A percentile compares a stretch with the other conserved stretches of the same genome.
phyloP scores from a whole-genome alignment of 2,329 filamentous ascomycete genomes.

The Aspergillus bombycis region DNA sequence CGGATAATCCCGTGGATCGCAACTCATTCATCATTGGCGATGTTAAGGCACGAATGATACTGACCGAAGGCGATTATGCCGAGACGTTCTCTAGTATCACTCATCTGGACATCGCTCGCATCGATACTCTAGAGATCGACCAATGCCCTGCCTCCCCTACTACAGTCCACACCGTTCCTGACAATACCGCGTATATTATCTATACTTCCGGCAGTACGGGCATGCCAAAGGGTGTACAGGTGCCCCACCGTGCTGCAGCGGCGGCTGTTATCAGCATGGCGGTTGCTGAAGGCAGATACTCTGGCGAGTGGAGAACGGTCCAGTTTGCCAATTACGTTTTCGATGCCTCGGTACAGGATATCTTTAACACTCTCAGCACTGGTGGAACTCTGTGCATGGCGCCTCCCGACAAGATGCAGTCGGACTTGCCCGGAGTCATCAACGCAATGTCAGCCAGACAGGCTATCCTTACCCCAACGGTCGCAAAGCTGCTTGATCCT shows the following conservation, averaged over 20 bases:
- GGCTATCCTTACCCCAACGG: constrained; percentile 5
- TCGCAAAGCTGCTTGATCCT: constrained; percentile 6
- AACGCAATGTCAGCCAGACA: background rate
- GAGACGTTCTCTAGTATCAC: background rate
- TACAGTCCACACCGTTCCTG: no score
- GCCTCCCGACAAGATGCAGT: no score
- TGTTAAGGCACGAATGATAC: background rate
- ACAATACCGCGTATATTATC: background rate
- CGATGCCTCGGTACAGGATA: no score
- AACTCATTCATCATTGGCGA: constrained; percentile 1
- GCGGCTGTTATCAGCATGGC: no score
- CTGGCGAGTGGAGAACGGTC: no score
- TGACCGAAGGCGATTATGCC: background rate
- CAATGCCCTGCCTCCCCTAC: background rate
- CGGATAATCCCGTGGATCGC: background rate
- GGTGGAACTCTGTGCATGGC: no score
- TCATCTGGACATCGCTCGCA: background rate
- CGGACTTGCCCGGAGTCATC: background rate
- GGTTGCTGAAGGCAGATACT: no score
- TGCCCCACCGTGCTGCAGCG: no score
- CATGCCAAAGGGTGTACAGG: background rate
- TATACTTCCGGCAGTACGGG: constrained; percentile 4
- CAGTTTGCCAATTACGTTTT: no score
- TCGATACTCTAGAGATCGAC: background rate
- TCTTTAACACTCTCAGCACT: no score